Conservation (phyloP, 306 rosid species). For the Styphnolobium japonicum region DNA sequence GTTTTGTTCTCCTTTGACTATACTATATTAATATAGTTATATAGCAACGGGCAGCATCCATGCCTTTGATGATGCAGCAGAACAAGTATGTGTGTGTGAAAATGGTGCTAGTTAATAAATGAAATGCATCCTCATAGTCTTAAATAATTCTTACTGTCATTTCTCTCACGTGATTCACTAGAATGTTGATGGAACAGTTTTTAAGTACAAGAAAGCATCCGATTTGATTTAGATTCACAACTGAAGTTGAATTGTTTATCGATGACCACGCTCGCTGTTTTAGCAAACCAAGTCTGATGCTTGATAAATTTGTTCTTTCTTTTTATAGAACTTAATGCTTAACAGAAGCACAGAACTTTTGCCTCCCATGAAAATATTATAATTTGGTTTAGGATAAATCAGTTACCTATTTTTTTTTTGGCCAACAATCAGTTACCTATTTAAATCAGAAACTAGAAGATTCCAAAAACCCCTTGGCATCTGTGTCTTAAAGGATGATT, state of each 20-base stretch:
- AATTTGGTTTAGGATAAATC: background rate
- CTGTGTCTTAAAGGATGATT: constrained; percentile 8
- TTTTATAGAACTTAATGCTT: background rate
- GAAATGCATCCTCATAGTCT: background rate
- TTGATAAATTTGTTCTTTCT: background rate
- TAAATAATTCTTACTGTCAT: background rate
- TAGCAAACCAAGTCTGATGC: background rate
- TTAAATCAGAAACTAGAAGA: constrained; percentile 27
- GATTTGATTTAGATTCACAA: background rate
- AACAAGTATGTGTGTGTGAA: background rate
- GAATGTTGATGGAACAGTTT: background rate
- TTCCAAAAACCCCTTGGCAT: constrained; percentile 32
- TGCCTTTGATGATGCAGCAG: background rate
- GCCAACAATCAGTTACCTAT: too few species aligned
- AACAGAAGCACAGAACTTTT: background rate
- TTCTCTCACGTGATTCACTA: background rate
- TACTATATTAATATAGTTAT: background rate
- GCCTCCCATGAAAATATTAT: background rate
- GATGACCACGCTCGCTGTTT: background rate
- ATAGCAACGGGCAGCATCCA: background rate
- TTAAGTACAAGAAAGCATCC: background rate
- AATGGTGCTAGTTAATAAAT: background rate
- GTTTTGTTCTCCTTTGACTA: background rate
- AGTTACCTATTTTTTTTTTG: background rate
- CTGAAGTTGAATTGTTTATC: background rate